Evolutionary conservation across 352 stramenopile genomes (phyloP).

Genomic region (Pythium oligandrum): DNA sequence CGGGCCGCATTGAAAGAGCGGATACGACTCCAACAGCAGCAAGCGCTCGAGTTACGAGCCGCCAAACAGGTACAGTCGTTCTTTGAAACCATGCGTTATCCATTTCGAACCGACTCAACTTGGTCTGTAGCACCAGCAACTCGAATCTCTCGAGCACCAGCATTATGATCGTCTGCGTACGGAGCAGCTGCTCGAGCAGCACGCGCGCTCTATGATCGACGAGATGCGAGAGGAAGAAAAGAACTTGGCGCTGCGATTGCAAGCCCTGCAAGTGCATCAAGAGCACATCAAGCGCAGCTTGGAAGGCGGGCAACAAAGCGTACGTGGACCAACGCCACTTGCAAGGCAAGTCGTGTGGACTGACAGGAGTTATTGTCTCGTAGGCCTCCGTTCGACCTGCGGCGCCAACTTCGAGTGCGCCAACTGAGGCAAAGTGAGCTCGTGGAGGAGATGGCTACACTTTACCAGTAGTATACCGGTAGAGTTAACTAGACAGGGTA

Average conservation of each 20-base stretch:
- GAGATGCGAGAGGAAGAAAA: conserved; percentile 57
- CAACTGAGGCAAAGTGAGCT: background rate
- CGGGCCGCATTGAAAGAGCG: conserved; percentile 33
- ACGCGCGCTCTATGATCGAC: conserved; percentile 30
- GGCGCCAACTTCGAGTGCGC: background rate
- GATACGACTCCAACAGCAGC: conserved; percentile 42
- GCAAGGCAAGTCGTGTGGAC: too few species aligned
- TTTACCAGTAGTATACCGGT: conserved; percentile 8
- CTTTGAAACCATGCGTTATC: too few species aligned
- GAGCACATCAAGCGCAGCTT: conserved; percentile 29
- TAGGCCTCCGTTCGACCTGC: background rate
- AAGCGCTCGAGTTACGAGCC: conserved; percentile 23
- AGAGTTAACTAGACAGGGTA: background rate
- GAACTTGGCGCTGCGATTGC: conserved; percentile 40
- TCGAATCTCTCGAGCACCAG: conserved; percentile 28
- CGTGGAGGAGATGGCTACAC: conserved; percentile 10
- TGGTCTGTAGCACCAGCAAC: conserved; percentile 27
- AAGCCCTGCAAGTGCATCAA: conserved; percentile 56
- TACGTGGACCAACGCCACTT: conserved; percentile 3
- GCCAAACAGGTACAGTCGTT: conserved; percentile 29
- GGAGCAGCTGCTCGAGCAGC: conserved; percentile 36
- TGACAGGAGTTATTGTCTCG: background rate
- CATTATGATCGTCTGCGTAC: conserved; percentile 28
- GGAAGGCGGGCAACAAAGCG: conserved; percentile 3
- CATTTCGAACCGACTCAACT: too few species aligned